Conservation (phyloP, 2,329 filamentous ascomycete genomes). For the Diatrype stigma region DNA sequence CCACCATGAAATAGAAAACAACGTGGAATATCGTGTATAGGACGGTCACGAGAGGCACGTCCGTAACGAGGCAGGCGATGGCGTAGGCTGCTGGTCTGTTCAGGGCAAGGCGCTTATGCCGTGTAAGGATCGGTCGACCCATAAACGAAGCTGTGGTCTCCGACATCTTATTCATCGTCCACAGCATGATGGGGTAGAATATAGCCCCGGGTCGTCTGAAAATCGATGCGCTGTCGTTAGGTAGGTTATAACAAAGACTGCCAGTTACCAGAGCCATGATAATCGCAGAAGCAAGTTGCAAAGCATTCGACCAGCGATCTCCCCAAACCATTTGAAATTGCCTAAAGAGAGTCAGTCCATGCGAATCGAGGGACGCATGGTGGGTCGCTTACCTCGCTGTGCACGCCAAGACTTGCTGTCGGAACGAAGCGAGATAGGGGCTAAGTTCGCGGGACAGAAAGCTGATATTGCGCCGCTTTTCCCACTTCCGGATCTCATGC, state of each 20-base stretch:
- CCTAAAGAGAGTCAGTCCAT: conserved; percentile 27
- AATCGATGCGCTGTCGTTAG: conserved; percentile 51
- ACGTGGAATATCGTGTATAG: conserved; percentile 50
- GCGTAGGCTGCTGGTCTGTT: conserved; percentile 29
- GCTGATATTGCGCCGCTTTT: conserved; percentile 18
- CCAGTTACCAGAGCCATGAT: conserved; percentile 62
- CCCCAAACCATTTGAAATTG: conserved; percentile 30
- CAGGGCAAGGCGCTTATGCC: conserved; percentile 29
- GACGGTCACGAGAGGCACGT: conserved; percentile 42
- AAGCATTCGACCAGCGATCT: conserved; percentile 25
- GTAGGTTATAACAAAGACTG: conserved; percentile 63
- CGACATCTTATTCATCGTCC: conserved; percentile 38
- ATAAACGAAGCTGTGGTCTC: conserved; percentile 28
- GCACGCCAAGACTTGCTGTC: conserved; percentile 31
- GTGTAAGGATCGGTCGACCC: conserved; percentile 27
- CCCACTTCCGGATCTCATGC: conserved; percentile 16
- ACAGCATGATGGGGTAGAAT: conserved; percentile 35
- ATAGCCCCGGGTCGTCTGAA: conserved; percentile 37
- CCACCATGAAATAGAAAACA: conserved; percentile 30
- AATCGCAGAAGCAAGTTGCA: conserved; percentile 54
- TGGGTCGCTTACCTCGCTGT: conserved; percentile 35
- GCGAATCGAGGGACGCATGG: conserved; percentile 10
- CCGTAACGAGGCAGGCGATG: conserved; percentile 36
- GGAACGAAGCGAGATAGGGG: conserved; percentile 22
- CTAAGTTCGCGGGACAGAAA: conserved; percentile 13